Evolutionary conservation across 2,329 filamentous ascomycete species (phyloP).

Genomic region (Aureobasidium lini): DNA sequence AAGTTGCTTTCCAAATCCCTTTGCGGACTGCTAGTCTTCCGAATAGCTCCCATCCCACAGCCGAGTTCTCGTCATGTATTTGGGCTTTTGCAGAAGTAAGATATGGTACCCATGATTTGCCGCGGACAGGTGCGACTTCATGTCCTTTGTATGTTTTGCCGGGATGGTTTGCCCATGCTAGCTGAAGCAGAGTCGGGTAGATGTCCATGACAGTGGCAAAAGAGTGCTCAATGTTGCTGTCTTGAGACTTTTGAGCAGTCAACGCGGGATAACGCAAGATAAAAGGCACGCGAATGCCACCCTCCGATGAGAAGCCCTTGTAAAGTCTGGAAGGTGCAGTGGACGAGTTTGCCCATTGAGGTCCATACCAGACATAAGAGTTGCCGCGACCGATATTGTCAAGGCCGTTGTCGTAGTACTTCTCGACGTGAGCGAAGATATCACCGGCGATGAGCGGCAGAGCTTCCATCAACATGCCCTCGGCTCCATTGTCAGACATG

Average conservation of each 20-base stretch:
- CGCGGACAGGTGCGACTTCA: slow-evolving; percentile 27
- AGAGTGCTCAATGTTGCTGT: slow-evolving; percentile 21
- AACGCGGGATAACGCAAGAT: slow-evolving; percentile 27
- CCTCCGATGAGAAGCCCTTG: slow-evolving; percentile 21
- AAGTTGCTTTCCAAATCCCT: slow-evolving; percentile 30
- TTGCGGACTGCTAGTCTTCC: slow-evolving; percentile 29
- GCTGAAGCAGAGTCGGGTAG: slow-evolving; percentile 29
- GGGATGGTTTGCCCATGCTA: slow-evolving; percentile 28
- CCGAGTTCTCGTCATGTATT: slow-evolving; percentile 23
- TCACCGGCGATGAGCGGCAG: slow-evolving; percentile 26
- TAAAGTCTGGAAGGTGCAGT: slow-evolving; percentile 21
- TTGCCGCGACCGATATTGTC: slow-evolving; percentile 30
- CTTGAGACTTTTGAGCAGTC: slow-evolving; percentile 9
- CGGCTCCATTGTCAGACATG: slow-evolving; percentile 34
- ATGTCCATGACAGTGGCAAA: slow-evolving; percentile 35
- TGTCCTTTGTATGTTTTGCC: slow-evolving; percentile 23
- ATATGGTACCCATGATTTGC: slow-evolving; percentile 26
- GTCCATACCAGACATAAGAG: slow-evolving; percentile 32
- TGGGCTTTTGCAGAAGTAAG: slow-evolving; percentile 3
- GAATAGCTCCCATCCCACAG: slow-evolving; percentile 30
- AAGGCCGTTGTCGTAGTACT: slow-evolving; percentile 33
- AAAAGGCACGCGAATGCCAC: slow-evolving; percentile 32
- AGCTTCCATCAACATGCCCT: slow-evolving; percentile 27
- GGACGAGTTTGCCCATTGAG: slow-evolving; percentile 24
- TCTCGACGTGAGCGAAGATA: slow-evolving; percentile 26